Base-by-base conservation (phyloP, 2,329 filamentous ascomycete species). In the Colletotrichum spinosum region DNA sequence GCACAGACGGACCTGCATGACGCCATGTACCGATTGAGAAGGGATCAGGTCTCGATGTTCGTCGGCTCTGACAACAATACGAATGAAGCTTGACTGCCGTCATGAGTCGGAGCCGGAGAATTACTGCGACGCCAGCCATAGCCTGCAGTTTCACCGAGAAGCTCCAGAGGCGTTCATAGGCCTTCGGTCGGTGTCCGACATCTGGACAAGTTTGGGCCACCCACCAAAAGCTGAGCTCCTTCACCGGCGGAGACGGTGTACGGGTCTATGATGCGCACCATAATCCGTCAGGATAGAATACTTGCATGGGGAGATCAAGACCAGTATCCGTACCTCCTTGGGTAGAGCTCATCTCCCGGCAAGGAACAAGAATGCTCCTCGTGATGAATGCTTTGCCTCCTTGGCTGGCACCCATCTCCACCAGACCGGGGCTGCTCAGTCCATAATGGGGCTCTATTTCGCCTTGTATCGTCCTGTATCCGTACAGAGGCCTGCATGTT, bases 1-100 rank as follows among this genome's bases (percentile, higher is more conserved):
- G 68, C 56, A 70, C 67, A 67, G 68, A 69, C 68, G 46, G 52
- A 60, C 63, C 53, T 69, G 68, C 68, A 70, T 66, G 50, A 67
- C 42, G 55, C 58, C 52, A 69, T 56, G 61, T 59, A 64, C 63
- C 49, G 69, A 67, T 61, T 33, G 41, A 65, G 45, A 10, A 33
- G 25, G 55, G 39, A 46, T 61, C 17, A 4, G 4, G 25, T 25
- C 25, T 25, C 25, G 52, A 62, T 44, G 37, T 54, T 55, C 48
- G 34, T 33, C 52, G 35, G 51, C 51, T 8, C 41, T 61, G 62
- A 62, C 56, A 65, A 56, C 58, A 38, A 62, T 35, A 38, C 49
- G 46, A 55, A 54, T 35, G n/a, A 44, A 10, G 25, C 25, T 25
- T 25, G 25, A 25, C 46, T 55, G 41, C 46, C 25, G 46, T 44